Percentiles rank a stretch among this genome's conserved stretches.
These are phyloP conservation scores for Starmerella stigmatis DNA, from an alignment of 805 yeast genomes.

Conservation along the genomic window DNA sequence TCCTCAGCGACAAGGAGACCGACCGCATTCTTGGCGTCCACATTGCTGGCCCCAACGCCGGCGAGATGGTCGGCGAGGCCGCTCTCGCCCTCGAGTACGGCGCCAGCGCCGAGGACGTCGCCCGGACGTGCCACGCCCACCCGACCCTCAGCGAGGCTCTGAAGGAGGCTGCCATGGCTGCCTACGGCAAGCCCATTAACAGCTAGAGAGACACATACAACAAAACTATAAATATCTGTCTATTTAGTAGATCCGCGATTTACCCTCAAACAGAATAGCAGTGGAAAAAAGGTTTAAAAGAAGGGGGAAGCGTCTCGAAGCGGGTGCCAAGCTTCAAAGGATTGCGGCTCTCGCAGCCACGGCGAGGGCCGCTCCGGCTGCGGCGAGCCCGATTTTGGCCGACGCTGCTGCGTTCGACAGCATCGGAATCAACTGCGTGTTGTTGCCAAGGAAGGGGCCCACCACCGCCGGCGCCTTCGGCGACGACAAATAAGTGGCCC, in stretches of 20 bases:
- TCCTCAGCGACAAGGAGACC: slow-evolving; percentile 92
- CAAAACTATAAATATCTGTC: neutral
- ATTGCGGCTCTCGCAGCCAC: neutral
- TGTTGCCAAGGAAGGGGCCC: neutral
- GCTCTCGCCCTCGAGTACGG: slow-evolving; percentile 97
- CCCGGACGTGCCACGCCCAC: slow-evolving; percentile 97
- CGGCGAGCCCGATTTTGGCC: neutral
- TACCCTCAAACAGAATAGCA: too few relatives aligned
- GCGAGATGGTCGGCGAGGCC: slow-evolving; percentile 99
- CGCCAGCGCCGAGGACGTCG: slow-evolving; percentile 94
- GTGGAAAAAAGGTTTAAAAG: too few relatives aligned
- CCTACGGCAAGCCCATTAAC: slow-evolving; percentile 85
- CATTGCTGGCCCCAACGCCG: slow-evolving; percentile 96
- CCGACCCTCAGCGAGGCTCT: slow-evolving; percentile 97
- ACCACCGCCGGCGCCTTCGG: neutral
- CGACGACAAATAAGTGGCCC: too few relatives aligned
- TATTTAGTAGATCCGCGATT: too few relatives aligned
- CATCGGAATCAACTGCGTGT: neutral
- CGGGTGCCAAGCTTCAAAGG: too few relatives aligned
- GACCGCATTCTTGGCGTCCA: slow-evolving; percentile 94
- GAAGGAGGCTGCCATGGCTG: slow-evolving; percentile 93
- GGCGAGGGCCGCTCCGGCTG: neutral
- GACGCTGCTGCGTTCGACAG: neutral
- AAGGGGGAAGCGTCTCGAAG: too few relatives aligned
- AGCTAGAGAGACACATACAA: slow-evolving; percentile 37